Evolutionary conservation across 305 asterid species (phyloP), one percentile per base, ranked within the genome.

Genomic region (Ruellia speciosa): DNA sequence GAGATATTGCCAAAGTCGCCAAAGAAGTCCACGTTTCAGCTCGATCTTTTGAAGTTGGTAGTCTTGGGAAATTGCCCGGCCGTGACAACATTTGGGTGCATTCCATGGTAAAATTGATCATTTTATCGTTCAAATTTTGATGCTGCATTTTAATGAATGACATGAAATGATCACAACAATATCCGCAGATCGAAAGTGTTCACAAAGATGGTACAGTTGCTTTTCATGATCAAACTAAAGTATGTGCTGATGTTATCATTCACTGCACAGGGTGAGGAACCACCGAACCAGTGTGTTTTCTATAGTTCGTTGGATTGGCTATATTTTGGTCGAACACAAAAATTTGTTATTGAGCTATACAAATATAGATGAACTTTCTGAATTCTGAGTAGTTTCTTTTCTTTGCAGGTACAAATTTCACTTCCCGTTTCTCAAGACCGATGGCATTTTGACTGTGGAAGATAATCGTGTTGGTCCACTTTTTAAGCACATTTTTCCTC

Each of bases 381-480:
- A 39, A 31, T 49, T 55, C 58, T 14, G 0, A 43, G 17, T 20
- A 41, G 54, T 34, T 41, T 50, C 53, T 49, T 54, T 50, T 11
- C 33, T 52, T 69, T 66, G 60, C 70, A 90, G 98, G 72, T 90
- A 88, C 79, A 88, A 83, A 70, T 85, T 61, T 69, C 71, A 79
- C 70, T 88, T 87, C 61, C 96, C 96, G 5, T 90, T 88, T 70
- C 96, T 90, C 52, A 87, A 90, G 59, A 81, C 90, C 50, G 71
- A 71, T 35, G 82, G 83, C 52, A 24, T 66, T 39, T 85, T 90
- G 70, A 78, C 77, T 12, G 93, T 88, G 75, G 95, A 85, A 24
- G 94, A 92, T 69, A 92, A 79, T 60, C 72, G 93, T 41, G 98
- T 92, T 1, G 90, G 90, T 20, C 95, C 96, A 54, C 94, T 90